These are phyloP conservation scores for Backusella sp. DNA, from an alignment of 192 early-diverging fungal species.

Conservation along the genomic window DNA sequence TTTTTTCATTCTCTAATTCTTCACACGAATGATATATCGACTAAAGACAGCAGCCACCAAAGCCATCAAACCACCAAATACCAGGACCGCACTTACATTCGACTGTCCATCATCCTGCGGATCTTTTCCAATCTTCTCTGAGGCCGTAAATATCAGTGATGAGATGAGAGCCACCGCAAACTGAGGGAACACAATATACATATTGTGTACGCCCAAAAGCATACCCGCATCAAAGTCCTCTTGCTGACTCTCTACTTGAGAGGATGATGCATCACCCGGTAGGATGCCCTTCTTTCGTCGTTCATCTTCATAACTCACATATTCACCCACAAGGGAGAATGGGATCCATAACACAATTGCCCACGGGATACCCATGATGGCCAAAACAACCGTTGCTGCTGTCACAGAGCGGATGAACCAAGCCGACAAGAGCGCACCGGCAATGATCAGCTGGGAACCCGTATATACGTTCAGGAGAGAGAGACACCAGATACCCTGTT, in stretches of 20 bases:
- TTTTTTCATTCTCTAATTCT: constrained; percentile 1
- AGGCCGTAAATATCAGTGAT: constrained; percentile 55
- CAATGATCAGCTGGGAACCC: constrained; percentile 64
- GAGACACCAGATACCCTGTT: constrained; percentile 22
- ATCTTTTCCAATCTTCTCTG: constrained; percentile 39
- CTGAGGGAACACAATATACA: constrained; percentile 93
- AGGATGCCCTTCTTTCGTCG: constrained; percentile 2
- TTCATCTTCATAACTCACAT: constrained; percentile 53
- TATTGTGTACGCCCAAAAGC: constrained; percentile 92
- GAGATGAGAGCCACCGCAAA: constrained; percentile 80
- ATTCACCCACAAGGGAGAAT: constrained; percentile 86
- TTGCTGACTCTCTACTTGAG: constrained; percentile 7
- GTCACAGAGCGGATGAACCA: constrained; percentile 53
- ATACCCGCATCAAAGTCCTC: constrained; percentile 61
- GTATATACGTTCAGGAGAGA: constrained; percentile 70
- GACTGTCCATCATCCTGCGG: constrained; percentile 16
- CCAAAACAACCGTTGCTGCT: constrained; percentile 68
- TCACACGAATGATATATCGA: constrained; percentile 35
- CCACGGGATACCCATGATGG: constrained; percentile 84
- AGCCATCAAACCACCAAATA: constrained; percentile 70
- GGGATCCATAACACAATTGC: constrained; percentile 89
- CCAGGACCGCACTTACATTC: constrained; percentile 62
- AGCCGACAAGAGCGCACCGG: constrained; percentile 65
- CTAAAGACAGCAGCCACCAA: constrained; percentile 65
- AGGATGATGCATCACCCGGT: neutral